Conservation (phyloP, 2,329 filamentous ascomycete species). For the Madurella fahalii region DNA sequence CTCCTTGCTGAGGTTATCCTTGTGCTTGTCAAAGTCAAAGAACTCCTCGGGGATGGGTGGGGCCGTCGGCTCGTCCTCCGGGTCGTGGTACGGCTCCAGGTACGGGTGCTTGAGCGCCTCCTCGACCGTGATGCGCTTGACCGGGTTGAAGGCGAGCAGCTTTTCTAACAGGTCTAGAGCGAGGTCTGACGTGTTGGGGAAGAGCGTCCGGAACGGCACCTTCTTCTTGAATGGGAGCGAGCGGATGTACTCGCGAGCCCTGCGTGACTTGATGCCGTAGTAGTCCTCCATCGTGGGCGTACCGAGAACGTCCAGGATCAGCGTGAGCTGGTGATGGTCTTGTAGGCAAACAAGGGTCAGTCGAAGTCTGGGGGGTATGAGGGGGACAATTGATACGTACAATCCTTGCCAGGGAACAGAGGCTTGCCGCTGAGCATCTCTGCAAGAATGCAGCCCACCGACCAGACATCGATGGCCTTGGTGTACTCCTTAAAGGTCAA, state of each 20-base stretch:
- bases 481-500: constrained; percentile 99
- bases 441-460: constrained; percentile 93
- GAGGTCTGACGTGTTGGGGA: constrained; percentile 98
- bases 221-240: constrained; percentile 99
- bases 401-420: constrained; percentile 96
- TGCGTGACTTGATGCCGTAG: constrained; percentile 98
- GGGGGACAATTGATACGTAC: constrained; percentile 52
- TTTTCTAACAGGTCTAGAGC: constrained; percentile 93
- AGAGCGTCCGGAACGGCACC: constrained; percentile 93
- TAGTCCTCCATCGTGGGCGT: constrained; percentile 99
- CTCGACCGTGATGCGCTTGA: constrained; percentile 97
- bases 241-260: constrained; percentile 95
- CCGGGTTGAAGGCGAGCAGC: constrained; percentile 94
- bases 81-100: constrained; percentile 97
- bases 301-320: constrained; percentile 94
- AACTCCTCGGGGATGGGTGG: constrained; percentile 97
- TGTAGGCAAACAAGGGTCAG: constrained; percentile 14
- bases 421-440: constrained; percentile 99
- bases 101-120: constrained; percentile 97
- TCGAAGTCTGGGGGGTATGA: background rate
- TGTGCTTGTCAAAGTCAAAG: constrained; percentile 99
- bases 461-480: constrained; percentile 99
- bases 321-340: constrained; percentile 97
- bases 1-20: constrained; percentile 97
- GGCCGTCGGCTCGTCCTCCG: constrained; percentile 95